phyloP scores from a whole-genome alignment of 345 rosid genomes.

The Kandelia obovata region DNA sequence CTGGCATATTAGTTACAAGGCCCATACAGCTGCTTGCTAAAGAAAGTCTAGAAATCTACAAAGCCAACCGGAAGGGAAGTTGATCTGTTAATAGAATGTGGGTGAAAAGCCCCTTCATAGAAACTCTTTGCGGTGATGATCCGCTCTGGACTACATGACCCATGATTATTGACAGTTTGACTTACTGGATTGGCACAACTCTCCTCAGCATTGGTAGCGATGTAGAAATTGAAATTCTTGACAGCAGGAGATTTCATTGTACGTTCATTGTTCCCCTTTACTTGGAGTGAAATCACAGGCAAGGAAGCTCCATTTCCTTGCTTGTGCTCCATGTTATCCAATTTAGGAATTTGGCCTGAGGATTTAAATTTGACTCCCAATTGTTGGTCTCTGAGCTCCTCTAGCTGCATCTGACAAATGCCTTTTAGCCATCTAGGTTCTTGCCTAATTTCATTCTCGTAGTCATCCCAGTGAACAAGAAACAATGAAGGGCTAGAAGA shows the following conservation, averaged over 20 bases:
- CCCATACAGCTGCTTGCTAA: neutral
- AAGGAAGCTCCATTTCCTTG: constrained; percentile 12
- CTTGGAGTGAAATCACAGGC: constrained; percentile 13
- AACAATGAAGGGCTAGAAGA: constrained; percentile 21
- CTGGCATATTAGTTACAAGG: neutral
- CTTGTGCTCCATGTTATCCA: constrained; percentile 12
- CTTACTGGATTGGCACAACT: constrained; percentile 19
- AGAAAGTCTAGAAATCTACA: constrained; percentile 45
- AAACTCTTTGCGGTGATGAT: constrained; percentile 34
- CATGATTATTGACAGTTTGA: constrained; percentile 14
- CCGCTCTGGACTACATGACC: constrained; percentile 32
- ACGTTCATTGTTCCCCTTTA: constrained; percentile 14
- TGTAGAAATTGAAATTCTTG: constrained; percentile 13
- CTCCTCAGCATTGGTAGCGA: constrained; percentile 15
- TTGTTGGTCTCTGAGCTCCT: constrained; percentile 52
- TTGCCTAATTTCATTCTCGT: constrained; percentile 73
- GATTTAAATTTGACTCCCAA: constrained; percentile 29
- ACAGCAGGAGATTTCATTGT: constrained; percentile 6
- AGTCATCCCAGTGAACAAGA: constrained; percentile 32
- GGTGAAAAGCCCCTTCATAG: constrained; percentile 42
- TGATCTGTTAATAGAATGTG: constrained; percentile 59
- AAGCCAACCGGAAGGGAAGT: constrained; percentile 91
- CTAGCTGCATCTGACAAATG: constrained; percentile 59
- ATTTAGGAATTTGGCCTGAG: constrained; percentile 14
- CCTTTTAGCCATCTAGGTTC: constrained; percentile 94